Evolutionary conservation across 1,139 yeast genomes (phyloP), one percentile per base, ranked within the genome.

Genomic region (Pichia sp.): DNA sequence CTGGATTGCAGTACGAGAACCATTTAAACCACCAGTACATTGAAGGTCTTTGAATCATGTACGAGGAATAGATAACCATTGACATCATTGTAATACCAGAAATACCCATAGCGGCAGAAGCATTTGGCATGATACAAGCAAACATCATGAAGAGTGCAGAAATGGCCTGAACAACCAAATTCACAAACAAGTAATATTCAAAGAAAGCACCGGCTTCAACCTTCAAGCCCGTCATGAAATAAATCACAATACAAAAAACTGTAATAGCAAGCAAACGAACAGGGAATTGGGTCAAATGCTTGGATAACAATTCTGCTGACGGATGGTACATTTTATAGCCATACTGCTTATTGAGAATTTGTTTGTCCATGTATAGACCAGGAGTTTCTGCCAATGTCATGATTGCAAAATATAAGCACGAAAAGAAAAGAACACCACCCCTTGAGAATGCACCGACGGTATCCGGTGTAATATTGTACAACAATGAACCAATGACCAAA

Each of bases 11-110:
- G 54, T 76, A 78, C 3, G 77, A 70, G 36, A 77, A 69, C 85
- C 85, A 79, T 55, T 73, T 70, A 53, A 77, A 76, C 81, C 82
- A 77, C 45, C 79, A 79, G 48, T 72, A 79, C 82, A 78, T 77
- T 0, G 74, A 68, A 8, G 75, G 75, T 44, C 72, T 58, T 55
- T 75, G 82, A 52, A 78, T 72, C 73, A 75, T 68, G 61, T 69
- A 77, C n/a, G 79, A 73, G n/a, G 79, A 68, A 54, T 77, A 77
- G 23, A 73, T 59, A 46, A 73, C 60, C 37, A 72, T 51, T 1
- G 72, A 68, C 59, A 77, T 58, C 56, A 75, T 60, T 26, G 67
- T 45, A 10, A 75, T 53, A 61, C 82, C 82, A 31, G 74, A 67
- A 42, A 75, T 48, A 1, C 79, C 71, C 54, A 72, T 73, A 1